A percentile compares a stretch with the other conserved stretches of the same genome.
Evolutionary conservation across 306 rosid genomes (phyloP).

Genomic region (Comarum palustre): DNA sequence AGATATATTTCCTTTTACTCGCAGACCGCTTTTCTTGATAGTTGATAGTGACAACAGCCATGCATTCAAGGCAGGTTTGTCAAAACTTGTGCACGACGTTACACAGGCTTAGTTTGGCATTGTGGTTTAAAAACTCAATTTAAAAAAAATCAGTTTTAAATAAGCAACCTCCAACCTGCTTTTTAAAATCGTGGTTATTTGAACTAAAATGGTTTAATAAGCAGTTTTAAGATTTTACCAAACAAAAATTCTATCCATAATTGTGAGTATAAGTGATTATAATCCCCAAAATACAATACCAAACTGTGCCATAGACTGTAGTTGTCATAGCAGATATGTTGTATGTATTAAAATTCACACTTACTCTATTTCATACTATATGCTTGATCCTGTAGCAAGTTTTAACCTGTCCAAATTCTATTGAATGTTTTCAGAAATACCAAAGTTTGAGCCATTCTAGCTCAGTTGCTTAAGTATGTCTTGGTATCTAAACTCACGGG

Average conservation of each 20-base stretch:
- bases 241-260: too few relatives aligned
- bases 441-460: slow-evolving; percentile 11
- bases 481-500: neutral
- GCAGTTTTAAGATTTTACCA: too few relatives aligned
- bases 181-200: too few relatives aligned
- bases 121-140: too few relatives aligned
- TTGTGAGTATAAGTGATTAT: too few relatives aligned
- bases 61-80: slow-evolving; percentile 99
- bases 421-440: too few relatives aligned
- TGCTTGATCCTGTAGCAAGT: slow-evolving; percentile 19
- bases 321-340: slow-evolving; percentile 22
- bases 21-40: slow-evolving; percentile 91
- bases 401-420: slow-evolving; percentile 15
- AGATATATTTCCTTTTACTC: slow-evolving; percentile 89
- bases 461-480: slow-evolving; percentile 14
- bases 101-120: too few relatives aligned
- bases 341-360: neutral
- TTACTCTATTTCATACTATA: neutral
- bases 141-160: too few relatives aligned
- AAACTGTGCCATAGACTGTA: slow-evolving; percentile 19
- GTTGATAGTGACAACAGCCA: slow-evolving; percentile 96
- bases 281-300: too few relatives aligned
- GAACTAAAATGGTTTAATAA: too few relatives aligned
- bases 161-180: too few relatives aligned
- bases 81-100: slow-evolving; percentile 65